Base-by-base conservation (phyloP, 2,329 filamentous ascomycete species). In the Alternaria gansuensis region DNA sequence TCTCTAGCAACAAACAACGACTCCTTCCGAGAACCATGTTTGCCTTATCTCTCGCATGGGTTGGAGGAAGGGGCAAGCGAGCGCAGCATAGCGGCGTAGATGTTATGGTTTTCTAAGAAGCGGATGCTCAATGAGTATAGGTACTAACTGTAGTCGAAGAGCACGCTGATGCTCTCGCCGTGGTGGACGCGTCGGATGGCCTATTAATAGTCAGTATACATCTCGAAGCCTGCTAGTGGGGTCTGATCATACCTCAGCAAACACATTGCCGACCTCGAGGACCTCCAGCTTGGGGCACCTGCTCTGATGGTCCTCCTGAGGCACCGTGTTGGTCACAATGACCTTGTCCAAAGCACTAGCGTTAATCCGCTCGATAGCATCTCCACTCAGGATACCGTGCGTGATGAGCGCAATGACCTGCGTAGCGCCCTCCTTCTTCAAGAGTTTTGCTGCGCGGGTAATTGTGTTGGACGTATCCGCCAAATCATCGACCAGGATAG, bases 381-480 rank as follows among this genome's bases (percentile, higher is more conserved):
- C 94, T 31, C 95, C 95, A 74, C 92, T 97, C 74, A 99, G 86
- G 64, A 98, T 92, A 52, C 94, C 95, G 75, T 99, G 95, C 5
- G 95, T 98, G 67, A 99, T 86, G 52, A 99, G 84, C 6, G 95
- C 95, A 76, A 93, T 96, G 44, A 98, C 93, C 66, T 88, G 88
- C 34, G 88, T 90, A n/a, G 95, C 95, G 33, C 87, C 87, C 79
- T 97, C 92, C 72, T 92, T 94, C 82, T 97, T 97, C 66, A 98
- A 82, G n/a, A 98, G 85, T 82, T 98, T 97, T 29, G 95, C 95
- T 8, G 95, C 95, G 60, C 95, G 88, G 0, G 94, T 98, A 70
- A 98, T 97, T 36, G 95, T 99, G 80, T 98, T 98, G 55, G 91
- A 95, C 1, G 95, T 99, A 77, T 99, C 95, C 21, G 91, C 91